phyloP scores from a whole-genome alignment of 2,329 filamentous ascomycete species.

The Talaromyces sp. region DNA sequence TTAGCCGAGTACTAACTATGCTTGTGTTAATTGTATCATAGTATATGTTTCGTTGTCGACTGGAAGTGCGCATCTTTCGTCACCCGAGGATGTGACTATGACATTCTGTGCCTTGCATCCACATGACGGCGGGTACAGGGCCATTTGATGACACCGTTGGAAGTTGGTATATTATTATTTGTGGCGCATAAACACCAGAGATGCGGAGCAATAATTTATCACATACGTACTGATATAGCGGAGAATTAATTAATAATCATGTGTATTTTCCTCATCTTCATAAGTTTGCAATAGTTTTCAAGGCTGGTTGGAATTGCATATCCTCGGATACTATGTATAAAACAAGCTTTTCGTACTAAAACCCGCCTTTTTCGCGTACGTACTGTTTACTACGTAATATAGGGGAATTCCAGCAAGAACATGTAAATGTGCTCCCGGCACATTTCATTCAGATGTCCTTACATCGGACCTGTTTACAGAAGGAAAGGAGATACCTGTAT shows the following conservation, averaged over 20 bases:
- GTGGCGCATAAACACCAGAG: too few species aligned
- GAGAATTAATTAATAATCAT: too few species aligned
- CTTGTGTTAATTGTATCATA: not conserved
- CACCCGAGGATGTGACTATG: not conserved
- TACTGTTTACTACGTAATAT: not conserved
- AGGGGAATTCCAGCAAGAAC: not conserved
- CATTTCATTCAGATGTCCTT: not conserved
- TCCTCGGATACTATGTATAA: not conserved
- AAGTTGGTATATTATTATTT: too few species aligned
- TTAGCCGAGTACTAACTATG: not conserved
- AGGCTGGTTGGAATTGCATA: not conserved
- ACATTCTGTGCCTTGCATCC: not conserved
- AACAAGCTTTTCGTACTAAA: not conserved
- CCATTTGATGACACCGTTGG: too few species aligned
- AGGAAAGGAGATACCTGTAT: not conserved
- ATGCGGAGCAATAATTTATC: too few species aligned
- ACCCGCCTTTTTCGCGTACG: not conserved
- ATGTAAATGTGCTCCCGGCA: too few species aligned
- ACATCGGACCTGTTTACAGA: not conserved
- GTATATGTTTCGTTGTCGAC: not conserved
- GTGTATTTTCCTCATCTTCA: too few species aligned
- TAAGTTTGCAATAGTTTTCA: not conserved
- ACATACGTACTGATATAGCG: too few species aligned
- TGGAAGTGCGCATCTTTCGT: not conserved
- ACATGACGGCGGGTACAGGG: not conserved